Conservation (phyloP, 2,329 filamentous ascomycete genomes). For the Ascochyta clinopodiicola region DNA sequence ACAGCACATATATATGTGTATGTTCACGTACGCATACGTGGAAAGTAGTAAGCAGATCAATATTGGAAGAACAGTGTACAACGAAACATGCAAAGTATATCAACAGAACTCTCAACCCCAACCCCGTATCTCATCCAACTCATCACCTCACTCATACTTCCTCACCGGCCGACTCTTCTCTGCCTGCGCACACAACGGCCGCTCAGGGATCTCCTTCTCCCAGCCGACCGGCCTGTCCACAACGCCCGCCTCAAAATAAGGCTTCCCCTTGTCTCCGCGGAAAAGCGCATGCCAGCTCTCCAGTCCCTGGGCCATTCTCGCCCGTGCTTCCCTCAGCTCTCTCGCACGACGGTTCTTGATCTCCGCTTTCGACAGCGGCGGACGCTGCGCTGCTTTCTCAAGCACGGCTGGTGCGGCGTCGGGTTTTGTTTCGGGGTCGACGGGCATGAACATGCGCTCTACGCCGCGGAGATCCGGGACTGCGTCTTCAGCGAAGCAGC, state of each 20-base stretch:
- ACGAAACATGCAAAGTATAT: no score
- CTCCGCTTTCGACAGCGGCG: constrained; percentile 36
- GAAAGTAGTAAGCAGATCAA: no score
- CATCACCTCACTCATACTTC: constrained; percentile 33
- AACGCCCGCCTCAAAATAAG: constrained; percentile 81
- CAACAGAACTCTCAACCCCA: no score
- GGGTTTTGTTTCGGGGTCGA: constrained; percentile 62
- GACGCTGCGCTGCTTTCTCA: constrained; percentile 34
- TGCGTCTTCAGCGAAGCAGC: constrained; percentile 86
- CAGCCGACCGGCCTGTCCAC: constrained; percentile 69
- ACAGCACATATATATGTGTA: no score
- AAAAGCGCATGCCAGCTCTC: constrained; percentile 88
- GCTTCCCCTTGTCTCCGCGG: constrained; percentile 68
- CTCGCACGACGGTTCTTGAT: constrained; percentile 62
- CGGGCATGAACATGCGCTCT: constrained; percentile 79
- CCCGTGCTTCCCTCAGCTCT: constrained; percentile 70
- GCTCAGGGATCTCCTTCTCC: constrained; percentile 63
- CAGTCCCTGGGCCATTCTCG: constrained; percentile 71
- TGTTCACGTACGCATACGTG: no score
- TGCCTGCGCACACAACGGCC: constrained; percentile 74
- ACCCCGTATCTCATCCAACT: background rate
- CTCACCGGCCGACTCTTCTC: constrained; percentile 68
- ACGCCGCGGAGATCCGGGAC: constrained; percentile 85
- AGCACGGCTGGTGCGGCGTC: constrained; percentile 30
- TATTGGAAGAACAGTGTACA: no score